Base-by-base conservation (phyloP, 495 filamentous ascomycete genomes). In the Pyronema omphalodes region DNA sequence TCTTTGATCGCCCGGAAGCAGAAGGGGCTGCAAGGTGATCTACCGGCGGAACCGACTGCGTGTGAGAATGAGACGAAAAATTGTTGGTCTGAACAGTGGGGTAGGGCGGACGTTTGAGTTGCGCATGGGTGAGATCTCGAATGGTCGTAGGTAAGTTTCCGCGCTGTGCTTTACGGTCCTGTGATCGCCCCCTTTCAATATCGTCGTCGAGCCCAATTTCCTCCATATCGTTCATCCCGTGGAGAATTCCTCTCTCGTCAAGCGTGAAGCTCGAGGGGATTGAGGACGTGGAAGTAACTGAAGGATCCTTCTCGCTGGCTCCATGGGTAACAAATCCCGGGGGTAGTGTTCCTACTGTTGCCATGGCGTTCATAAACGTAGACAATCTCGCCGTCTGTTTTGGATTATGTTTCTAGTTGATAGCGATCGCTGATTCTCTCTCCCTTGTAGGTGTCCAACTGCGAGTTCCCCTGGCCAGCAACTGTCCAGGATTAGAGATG, bases 201-300 rank as follows among this genome's bases (percentile, higher is more conserved):
- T 64, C 53, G 61, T 94, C 87, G 45, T 83, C 77, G 7, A 98
- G 76, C 8, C 83, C 84, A 58, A 95, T 93, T 49, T 96, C 91
- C 66, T 98, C 91, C 61, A 96, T 95, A 61, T 95, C 80, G 49
- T 74, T 75, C 40, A 80, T 75, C 63, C 89, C 82, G 35, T 78
- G 74, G 41, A 84, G 73, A 55, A 76, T 74, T 54, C 72, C 75
- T 53, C 79, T 77, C 33, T 79, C 74, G 58, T 81, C 83, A 41
- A 81, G 81, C 44, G 78, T 76, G 29, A 83, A 78, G 11, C 82
- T 84, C 12, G 84, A 93, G 58, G 79, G 80, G 55, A 88, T 80
- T n/a, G 88, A 91, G 12, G 19, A 35, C 45, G 52, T 44, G 23
- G 52, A 46, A 9, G 52, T 82, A 85, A 65, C 93, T 91, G 54